These are phyloP conservation scores for Acanthochlamys bracteata DNA, from an alignment of 106 monocot genomes.

Conservation along the genomic window DNA sequence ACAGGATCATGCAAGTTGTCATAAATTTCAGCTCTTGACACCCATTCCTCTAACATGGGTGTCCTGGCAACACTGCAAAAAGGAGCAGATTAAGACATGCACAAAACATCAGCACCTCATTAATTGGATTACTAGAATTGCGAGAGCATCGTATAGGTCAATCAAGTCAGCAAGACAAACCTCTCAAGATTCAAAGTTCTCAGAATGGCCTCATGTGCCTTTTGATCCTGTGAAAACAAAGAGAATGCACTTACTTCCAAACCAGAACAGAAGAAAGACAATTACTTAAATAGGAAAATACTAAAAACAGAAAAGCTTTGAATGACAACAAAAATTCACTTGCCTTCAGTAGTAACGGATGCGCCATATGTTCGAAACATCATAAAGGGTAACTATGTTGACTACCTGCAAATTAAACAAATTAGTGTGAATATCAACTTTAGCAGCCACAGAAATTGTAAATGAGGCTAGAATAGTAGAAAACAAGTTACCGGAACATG, in stretches of 20 bases:
- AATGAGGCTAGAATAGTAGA: no score
- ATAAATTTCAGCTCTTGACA: slow-evolving; percentile 45
- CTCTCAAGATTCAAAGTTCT: slow-evolving; percentile 49
- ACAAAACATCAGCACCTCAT: not conserved
- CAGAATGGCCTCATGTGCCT: slow-evolving; percentile 80
- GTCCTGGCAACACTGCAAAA: slow-evolving; percentile 29
- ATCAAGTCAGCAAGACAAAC: slow-evolving; percentile 30
- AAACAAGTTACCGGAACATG: slow-evolving; percentile 42
- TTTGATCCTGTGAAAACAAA: slow-evolving; percentile 57
- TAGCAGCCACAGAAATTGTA: no score
- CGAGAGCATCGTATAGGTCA: not conserved
- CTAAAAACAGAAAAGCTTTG: not conserved
- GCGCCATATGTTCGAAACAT: slow-evolving; percentile 95
- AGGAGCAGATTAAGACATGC: not conserved
- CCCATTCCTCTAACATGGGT: slow-evolving; percentile 75
- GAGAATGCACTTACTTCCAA: not conserved
- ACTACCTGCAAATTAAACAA: slow-evolving; percentile 39
- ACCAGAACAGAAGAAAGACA: not conserved
- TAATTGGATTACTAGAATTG: not conserved
- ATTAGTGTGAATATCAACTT: not conserved
- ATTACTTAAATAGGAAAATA: not conserved
- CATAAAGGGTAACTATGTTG: slow-evolving; percentile 72
- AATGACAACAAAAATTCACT: no score
- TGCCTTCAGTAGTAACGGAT: slow-evolving; percentile 88
- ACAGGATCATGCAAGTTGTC: slow-evolving; percentile 65